A percentile compares a stretch with the other conserved stretches of the same genome.
phyloP scores from a whole-genome alignment of 192 early-diverging fungal genomes.

The Linnemannia schmuckeri region DNA sequence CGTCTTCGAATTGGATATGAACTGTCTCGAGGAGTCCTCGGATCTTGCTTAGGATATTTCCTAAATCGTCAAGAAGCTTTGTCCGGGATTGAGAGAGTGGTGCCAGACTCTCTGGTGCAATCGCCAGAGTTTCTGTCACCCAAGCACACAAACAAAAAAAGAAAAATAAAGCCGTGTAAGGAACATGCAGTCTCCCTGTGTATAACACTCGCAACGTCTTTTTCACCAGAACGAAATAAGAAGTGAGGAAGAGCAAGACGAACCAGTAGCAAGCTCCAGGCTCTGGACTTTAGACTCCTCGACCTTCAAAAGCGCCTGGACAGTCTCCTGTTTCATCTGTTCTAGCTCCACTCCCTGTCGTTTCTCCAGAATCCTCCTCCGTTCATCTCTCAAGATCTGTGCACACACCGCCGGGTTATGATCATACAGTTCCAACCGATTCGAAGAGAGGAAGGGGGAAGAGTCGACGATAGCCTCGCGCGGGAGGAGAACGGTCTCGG shows the following conservation, averaged over 20 bases:
- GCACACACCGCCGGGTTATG: slow-evolving; percentile 6
- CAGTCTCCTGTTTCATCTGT: slow-evolving; percentile 23
- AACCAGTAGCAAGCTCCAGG: slow-evolving; percentile 7
- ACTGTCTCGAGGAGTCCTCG: slow-evolving; percentile 11
- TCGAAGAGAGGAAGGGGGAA: neutral
- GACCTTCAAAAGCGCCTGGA: neutral
- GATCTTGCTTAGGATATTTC: slow-evolving; percentile 13
- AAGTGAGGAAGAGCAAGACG: neutral
- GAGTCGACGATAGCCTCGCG: slow-evolving; percentile 7
- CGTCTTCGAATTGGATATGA: slow-evolving; percentile 9
- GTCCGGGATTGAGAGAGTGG: slow-evolving; percentile 5
- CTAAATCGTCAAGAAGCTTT: slow-evolving; percentile 18
- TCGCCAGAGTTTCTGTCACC: neutral
- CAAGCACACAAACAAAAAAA: neutral
- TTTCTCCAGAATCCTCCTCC: slow-evolving; percentile 9
- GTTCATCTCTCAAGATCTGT: slow-evolving; percentile 11
- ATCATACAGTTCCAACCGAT: slow-evolving; percentile 19
- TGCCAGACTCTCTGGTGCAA: slow-evolving; percentile 20
- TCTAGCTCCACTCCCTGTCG: slow-evolving; percentile 16
- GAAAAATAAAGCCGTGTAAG: neutral
- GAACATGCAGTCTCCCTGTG: neutral
- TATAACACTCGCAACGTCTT: neutral
- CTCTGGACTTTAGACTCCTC: slow-evolving; percentile 6
- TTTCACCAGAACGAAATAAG: neutral
- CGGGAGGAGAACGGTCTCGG: slow-evolving; percentile 12